Percentiles rank a stretch among this genome's conserved stretches.
phyloP scores from a whole-genome alignment of 768 basidiomycete species.

The Leccinum arenicola region DNA sequence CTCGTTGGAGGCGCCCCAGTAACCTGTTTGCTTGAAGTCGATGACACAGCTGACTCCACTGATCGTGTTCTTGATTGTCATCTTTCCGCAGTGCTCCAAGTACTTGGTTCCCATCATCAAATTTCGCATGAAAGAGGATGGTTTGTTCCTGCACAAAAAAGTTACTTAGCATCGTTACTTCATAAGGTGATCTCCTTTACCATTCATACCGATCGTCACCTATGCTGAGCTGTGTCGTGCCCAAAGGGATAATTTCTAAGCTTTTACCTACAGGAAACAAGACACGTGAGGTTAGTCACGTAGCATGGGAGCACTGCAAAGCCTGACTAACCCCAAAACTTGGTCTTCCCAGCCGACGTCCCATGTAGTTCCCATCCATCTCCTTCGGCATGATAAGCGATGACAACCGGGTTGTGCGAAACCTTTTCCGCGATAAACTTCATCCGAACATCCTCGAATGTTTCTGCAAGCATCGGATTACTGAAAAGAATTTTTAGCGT shows the following conservation, averaged over 20 bases:
- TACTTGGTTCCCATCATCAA: slow-evolving; percentile 90
- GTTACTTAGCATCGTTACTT: slow-evolving; percentile 2
- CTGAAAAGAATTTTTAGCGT: slow-evolving; percentile 38
- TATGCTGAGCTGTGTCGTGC: slow-evolving; percentile 64
- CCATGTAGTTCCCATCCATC: slow-evolving; percentile 71
- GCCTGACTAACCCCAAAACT: slow-evolving; percentile 74
- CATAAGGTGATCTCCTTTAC: slow-evolving; percentile 36
- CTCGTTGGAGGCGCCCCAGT: slow-evolving; percentile 76
- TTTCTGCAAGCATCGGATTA: slow-evolving; percentile 87
- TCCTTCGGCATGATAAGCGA: slow-evolving; percentile 85
- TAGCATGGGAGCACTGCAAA: slow-evolving; percentile 6
- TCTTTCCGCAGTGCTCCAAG: slow-evolving; percentile 79
- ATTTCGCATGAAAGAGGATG: slow-evolving; percentile 86
- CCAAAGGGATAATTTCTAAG: slow-evolving; percentile 81
- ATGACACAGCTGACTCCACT: slow-evolving; percentile 58
- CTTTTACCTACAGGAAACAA: slow-evolving; percentile 64
- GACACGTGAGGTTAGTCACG: slow-evolving; percentile 17
- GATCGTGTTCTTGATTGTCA: slow-evolving; percentile 66
- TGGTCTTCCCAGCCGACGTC: slow-evolving; percentile 80
- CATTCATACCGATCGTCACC: slow-evolving; percentile 69
- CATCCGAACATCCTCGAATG: slow-evolving; percentile 80
- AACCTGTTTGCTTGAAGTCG: slow-evolving; percentile 86
- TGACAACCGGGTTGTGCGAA: slow-evolving; percentile 76
- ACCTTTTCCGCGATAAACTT: slow-evolving; percentile 88
- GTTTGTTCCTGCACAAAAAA: slow-evolving; percentile 60